A percentile compares a stretch with the other conserved stretches of the same genome.
Evolutionary conservation across 805 yeast genomes (phyloP).

Genomic region (Wilhelminamyces savonicus): DNA sequence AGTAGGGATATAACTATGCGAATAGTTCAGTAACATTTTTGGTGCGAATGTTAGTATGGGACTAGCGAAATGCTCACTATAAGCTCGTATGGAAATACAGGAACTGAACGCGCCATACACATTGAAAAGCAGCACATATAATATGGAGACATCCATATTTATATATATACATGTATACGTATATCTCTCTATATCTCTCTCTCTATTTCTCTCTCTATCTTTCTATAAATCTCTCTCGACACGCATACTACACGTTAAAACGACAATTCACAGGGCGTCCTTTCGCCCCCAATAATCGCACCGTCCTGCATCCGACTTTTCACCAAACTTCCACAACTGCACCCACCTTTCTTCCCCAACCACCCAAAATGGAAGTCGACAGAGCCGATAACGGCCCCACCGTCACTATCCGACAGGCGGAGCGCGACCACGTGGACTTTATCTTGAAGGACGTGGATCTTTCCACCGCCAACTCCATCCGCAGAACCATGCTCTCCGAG

Average conservation of each 20-base stretch:
- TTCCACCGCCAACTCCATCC: slow-evolving; percentile 83
- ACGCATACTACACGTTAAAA: neutral
- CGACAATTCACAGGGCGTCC: slow-evolving; percentile 1
- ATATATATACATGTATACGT: too few relatives aligned
- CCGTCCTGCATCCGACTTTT: neutral
- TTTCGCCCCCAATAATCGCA: neutral
- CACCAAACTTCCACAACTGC: slow-evolving; percentile 2
- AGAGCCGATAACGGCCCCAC: slow-evolving; percentile 52
- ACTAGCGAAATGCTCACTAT: too few relatives aligned
- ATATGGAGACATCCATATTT: too few relatives aligned
- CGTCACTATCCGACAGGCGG: slow-evolving; percentile 83
- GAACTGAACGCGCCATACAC: too few relatives aligned
- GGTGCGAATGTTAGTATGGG: too few relatives aligned
- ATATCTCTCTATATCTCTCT: too few relatives aligned
- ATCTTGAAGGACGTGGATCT: slow-evolving; percentile 82
- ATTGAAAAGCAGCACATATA: too few relatives aligned
- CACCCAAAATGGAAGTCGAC: slow-evolving; percentile 20
- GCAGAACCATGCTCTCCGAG: slow-evolving; percentile 91
- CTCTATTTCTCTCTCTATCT: too few relatives aligned
- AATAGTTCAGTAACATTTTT: too few relatives aligned
- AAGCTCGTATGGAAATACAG: too few relatives aligned
- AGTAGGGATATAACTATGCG: too few relatives aligned
- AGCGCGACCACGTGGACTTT: slow-evolving; percentile 83
- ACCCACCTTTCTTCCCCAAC: neutral
- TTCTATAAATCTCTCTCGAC: too few relatives aligned